Conservation (phyloP, 768 basidiomycete genomes). For the Wakefieldia striispora region DNA sequence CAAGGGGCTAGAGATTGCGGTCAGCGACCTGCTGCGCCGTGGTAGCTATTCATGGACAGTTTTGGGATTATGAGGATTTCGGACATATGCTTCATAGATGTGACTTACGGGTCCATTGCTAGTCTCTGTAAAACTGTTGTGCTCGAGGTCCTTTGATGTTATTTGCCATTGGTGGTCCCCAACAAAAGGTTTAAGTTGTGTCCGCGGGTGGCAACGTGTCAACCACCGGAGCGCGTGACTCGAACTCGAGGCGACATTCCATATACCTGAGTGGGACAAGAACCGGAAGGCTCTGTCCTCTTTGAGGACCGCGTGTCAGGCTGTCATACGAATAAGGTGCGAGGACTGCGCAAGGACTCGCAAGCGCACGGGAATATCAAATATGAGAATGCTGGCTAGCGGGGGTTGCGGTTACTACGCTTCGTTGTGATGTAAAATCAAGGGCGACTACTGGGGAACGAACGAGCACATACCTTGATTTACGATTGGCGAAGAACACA, state of each 20-base stretch:
- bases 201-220: slow-evolving; percentile 19
- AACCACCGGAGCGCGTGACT: slow-evolving; percentile 4
- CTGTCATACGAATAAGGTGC: slow-evolving; percentile 12
- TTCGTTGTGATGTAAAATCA: slow-evolving; percentile 13
- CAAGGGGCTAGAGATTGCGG: slow-evolving; percentile 8
- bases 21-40: slow-evolving; percentile 1
- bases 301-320: slow-evolving; percentile 4
- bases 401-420: neutral
- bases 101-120: slow-evolving; percentile 12
- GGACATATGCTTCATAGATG: slow-evolving; percentile 14
- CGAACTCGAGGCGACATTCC: slow-evolving; percentile 20
- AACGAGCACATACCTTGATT: slow-evolving; percentile 7
- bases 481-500: neutral
- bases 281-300: slow-evolving; percentile 12
- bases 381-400: slow-evolving; percentile 13
- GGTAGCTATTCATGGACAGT: slow-evolving; percentile 21
- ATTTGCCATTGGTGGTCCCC: neutral
- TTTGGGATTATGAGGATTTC: slow-evolving; percentile 11
- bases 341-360: slow-evolving; percentile 13
- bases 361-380: slow-evolving; percentile 17
- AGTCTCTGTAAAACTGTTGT: slow-evolving; percentile 1
- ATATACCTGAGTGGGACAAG: slow-evolving; percentile 4
- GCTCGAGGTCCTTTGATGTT: slow-evolving; percentile 4
- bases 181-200: neutral
- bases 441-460: slow-evolving; percentile 5